A percentile compares a stretch with the other conserved stretches of the same genome.
Evolutionary conservation across 352 stramenopile genomes (phyloP).

Genomic region (Phytophthora parvispora): DNA sequence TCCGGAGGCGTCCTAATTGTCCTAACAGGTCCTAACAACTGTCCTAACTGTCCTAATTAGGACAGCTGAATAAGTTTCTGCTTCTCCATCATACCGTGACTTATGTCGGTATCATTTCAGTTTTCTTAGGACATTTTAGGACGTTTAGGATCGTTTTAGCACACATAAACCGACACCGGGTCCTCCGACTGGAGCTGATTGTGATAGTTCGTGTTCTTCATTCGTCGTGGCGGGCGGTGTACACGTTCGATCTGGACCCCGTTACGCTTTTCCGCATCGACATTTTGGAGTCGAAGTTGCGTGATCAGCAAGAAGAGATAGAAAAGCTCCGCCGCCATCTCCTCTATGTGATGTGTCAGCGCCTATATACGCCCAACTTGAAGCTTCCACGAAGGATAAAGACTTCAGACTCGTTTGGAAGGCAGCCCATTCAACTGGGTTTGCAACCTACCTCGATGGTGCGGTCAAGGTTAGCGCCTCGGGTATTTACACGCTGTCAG

Average conservation of each 20-base stretch:
- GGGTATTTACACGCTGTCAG: background rate
- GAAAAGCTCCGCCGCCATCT: background rate
- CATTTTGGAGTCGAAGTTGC: conserved; percentile 9
- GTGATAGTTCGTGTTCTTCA: background rate
- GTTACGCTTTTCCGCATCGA: conserved; percentile 10
- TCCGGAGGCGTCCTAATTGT: too few species aligned
- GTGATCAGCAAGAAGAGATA: conserved; percentile 8
- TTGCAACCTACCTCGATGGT: background rate
- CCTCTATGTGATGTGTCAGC: background rate
- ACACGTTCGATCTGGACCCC: conserved; percentile 4
- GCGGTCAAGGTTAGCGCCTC: background rate
- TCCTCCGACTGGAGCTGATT: background rate
- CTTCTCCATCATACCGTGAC: too few species aligned
- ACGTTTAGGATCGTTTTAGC: too few species aligned
- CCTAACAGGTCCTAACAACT: too few species aligned
- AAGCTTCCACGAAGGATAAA: background rate
- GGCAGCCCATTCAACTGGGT: background rate
- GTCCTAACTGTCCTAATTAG: too few species aligned
- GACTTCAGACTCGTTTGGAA: background rate
- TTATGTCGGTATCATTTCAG: too few species aligned
- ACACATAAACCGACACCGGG: background rate
- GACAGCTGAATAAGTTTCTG: too few species aligned
- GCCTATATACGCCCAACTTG: background rate
- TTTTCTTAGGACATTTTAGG: too few species aligned
- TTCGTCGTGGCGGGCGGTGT: background rate